These are phyloP conservation scores for Colletotrichum truncatum DNA, from an alignment of 2,329 filamentous ascomycete species.

Conservation along the genomic window DNA sequence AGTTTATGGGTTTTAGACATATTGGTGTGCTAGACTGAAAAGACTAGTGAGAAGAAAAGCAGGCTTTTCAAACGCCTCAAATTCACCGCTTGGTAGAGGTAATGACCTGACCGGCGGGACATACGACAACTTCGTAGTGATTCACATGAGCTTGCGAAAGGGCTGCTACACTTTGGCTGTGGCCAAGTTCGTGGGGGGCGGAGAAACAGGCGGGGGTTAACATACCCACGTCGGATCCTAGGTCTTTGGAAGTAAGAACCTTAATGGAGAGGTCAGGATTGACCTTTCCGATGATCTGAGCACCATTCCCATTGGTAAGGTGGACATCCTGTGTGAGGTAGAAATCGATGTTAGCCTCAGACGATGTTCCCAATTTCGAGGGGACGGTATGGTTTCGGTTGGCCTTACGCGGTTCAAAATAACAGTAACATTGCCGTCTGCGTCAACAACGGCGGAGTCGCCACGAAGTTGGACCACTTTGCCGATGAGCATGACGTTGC, in stretches of 20 bases:
- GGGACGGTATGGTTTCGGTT: too few species aligned
- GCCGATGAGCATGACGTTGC: slow-evolving; percentile 85
- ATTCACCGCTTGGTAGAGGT: too few species aligned
- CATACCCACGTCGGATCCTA: slow-evolving; percentile 76
- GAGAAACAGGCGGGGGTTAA: slow-evolving; percentile 33
- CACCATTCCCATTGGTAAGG: slow-evolving; percentile 73
- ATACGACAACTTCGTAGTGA: too few species aligned
- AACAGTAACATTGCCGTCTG: slow-evolving; percentile 79
- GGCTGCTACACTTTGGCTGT: too few species aligned
- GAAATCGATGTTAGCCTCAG: neutral
- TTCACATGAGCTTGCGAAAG: too few species aligned
- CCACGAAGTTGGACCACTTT: slow-evolving; percentile 85
- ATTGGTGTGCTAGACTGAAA: neutral
- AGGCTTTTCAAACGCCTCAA: too few species aligned
- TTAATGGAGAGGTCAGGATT: slow-evolving; percentile 77
- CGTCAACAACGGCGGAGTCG: slow-evolving; percentile 82
- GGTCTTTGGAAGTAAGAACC: slow-evolving; percentile 74
- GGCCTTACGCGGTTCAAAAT: slow-evolving; percentile 75
- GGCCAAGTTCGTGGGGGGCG: neutral
- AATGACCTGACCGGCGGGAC: too few species aligned
- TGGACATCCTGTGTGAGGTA: slow-evolving; percentile 73
- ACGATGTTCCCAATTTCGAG: neutral
- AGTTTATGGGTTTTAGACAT: neutral
- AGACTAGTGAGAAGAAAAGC: too few species aligned
- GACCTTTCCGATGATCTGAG: slow-evolving; percentile 84